Conservation (phyloP, 1,284 basidiomycete genomes). For the Malassezia globosa region DNA sequence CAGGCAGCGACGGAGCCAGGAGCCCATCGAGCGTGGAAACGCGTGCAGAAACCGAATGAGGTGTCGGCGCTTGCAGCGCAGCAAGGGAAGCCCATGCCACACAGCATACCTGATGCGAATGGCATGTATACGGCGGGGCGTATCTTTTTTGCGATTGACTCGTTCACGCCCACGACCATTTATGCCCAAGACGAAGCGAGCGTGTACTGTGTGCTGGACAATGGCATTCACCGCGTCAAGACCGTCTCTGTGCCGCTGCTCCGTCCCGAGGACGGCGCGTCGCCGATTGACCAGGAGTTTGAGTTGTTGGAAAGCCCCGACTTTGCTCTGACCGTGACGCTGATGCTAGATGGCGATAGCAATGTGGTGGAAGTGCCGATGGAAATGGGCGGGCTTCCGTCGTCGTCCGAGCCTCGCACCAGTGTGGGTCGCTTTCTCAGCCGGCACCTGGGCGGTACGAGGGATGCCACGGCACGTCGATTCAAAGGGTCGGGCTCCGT, state of each 20-base stretch:
- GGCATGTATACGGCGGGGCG: conserved; percentile 64
- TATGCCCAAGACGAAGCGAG: conserved; percentile 53
- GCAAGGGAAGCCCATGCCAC: neutral
- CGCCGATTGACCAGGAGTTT: conserved; percentile 78
- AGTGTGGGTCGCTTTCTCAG: conserved; percentile 31
- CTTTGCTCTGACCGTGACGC: conserved; percentile 41
- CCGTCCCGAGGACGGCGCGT: conserved; percentile 52
- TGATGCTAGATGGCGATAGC: conserved; percentile 39
- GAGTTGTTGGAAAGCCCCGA: conserved; percentile 52
- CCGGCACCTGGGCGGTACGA: neutral
- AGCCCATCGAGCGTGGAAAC: conserved; percentile 69
- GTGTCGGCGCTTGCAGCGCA: conserved; percentile 53
- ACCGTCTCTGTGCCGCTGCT: conserved; percentile 66
- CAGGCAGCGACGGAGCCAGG: conserved; percentile 58
- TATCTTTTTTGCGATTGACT: conserved; percentile 66
- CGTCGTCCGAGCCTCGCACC: conserved; percentile 25
- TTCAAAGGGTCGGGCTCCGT: neutral
- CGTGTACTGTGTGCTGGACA: conserved; percentile 83
- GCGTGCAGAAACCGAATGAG: conserved; percentile 75
- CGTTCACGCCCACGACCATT: conserved; percentile 34
- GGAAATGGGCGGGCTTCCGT: conserved; percentile 22
- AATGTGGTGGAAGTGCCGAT: conserved; percentile 18
- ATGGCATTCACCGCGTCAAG: conserved; percentile 89
- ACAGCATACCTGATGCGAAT: neutral
- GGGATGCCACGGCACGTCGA: neutral